Conservation (phyloP, 441 rosid species). For the Adansonia gregorii region DNA sequence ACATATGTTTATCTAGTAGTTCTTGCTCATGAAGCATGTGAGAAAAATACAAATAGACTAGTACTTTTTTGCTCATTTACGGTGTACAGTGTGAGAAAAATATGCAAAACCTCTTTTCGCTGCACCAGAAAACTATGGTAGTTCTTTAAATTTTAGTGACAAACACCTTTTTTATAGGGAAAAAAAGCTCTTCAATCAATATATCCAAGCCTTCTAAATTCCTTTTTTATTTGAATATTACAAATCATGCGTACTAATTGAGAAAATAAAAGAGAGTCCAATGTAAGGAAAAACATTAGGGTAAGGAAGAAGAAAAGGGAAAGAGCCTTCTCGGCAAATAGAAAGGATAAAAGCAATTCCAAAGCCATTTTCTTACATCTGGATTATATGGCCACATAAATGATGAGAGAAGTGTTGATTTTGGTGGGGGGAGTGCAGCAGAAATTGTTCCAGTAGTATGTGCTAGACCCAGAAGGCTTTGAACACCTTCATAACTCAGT, state of each 20-base stretch:
- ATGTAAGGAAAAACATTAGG: not conserved
- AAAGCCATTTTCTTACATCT: constrained; percentile 47
- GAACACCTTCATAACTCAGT: constrained; percentile 58
- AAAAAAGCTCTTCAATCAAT: constrained; percentile 4
- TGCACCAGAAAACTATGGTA: not conserved
- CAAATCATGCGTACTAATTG: constrained; percentile 4
- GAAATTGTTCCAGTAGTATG: constrained; percentile 64
- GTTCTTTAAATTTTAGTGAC: constrained; percentile 7
- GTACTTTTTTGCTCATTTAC: not conserved
- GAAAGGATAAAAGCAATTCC: constrained; percentile 25
- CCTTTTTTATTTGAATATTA: not conserved
- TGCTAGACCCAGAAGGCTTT: constrained; percentile 58
- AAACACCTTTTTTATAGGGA: not conserved
- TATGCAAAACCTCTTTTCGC: not conserved
- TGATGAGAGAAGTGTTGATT: constrained; percentile 61
- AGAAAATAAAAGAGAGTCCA: constrained; percentile 3
- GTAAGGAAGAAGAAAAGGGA: not conserved
- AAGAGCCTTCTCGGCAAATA: constrained; percentile 5
- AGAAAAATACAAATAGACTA: not conserved
- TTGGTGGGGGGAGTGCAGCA: constrained; percentile 66
- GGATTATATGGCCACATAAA: constrained; percentile 64
- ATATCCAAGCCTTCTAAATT: not conserved
- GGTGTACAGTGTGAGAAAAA: not conserved
- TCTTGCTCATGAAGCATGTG: not conserved
- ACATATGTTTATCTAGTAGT: constrained; percentile 4